Percentiles rank a stretch among this genome's conserved stretches.
These are phyloP conservation scores for Phytopythium cucurbitacearum DNA, from an alignment of 352 stramenopile genomes.

Conservation along the genomic window DNA sequence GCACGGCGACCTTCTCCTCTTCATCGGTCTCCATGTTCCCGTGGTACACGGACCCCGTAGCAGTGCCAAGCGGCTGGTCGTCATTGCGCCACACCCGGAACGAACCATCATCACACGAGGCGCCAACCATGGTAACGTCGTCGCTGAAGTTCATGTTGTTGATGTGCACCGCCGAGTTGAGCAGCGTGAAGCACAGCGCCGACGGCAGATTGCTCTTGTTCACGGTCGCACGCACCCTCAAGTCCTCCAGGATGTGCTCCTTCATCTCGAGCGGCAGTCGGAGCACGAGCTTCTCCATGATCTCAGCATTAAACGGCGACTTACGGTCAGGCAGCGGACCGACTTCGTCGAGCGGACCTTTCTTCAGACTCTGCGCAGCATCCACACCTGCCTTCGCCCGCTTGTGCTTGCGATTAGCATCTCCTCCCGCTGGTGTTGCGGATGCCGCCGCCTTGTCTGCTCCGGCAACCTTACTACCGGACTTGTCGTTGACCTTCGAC, in stretches of 20 bases:
- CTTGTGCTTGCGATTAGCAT: conserved; percentile 60
- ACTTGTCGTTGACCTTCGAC: conserved; percentile 32
- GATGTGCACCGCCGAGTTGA: conserved; percentile 73
- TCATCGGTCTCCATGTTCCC: conserved; percentile 44
- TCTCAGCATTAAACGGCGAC: conserved; percentile 57
- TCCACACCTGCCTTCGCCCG: conserved; percentile 26
- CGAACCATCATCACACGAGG: conserved; percentile 63
- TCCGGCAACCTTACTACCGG: background rate
- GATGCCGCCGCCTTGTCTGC: conserved; percentile 5
- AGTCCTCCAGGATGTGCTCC: conserved; percentile 58
- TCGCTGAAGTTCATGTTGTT: conserved; percentile 84
- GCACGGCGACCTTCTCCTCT: conserved; percentile 62
- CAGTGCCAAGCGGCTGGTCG: conserved; percentile 64
- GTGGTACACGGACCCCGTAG: conserved; percentile 53
- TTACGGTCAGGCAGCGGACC: conserved; percentile 70
- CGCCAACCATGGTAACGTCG: conserved; percentile 71
- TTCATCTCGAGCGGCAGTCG: conserved; percentile 64
- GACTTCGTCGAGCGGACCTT: conserved; percentile 46
- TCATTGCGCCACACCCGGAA: conserved; percentile 85
- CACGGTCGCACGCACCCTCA: conserved; percentile 46
- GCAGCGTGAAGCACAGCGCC: conserved; percentile 70
- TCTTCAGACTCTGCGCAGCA: conserved; percentile 25
- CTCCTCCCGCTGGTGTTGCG: conserved; percentile 2
- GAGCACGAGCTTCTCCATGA: conserved; percentile 80
- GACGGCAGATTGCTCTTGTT: conserved; percentile 54